These are phyloP conservation scores for Penicillium sp. DNA, from an alignment of 2,329 filamentous ascomycete genomes.

Conservation along the genomic window DNA sequence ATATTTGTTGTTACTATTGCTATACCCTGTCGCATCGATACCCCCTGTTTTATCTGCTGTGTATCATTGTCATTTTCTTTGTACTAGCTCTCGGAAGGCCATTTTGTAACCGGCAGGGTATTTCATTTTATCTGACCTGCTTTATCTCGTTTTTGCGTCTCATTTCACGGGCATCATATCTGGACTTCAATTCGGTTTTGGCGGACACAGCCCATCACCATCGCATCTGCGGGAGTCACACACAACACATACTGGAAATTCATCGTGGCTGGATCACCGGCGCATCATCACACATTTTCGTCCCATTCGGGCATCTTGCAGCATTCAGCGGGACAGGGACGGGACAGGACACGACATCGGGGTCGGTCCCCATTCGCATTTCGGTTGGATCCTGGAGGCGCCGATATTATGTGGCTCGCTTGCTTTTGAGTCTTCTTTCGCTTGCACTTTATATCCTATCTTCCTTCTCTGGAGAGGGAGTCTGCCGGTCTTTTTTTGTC, in stretches of 20 bases:
- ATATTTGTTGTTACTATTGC: conserved; percentile 18
- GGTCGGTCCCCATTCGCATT: conserved; percentile 12
- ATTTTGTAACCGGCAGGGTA: conserved; percentile 9
- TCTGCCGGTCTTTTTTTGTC: not conserved
- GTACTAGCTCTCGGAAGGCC: not conserved
- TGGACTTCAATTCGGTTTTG: conserved; percentile 7
- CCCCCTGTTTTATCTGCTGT: conserved; percentile 12
- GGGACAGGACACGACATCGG: conserved; percentile 1
- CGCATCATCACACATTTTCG: conserved; percentile 10
- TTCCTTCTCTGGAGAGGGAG: not conserved
- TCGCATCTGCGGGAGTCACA: conserved; percentile 27
- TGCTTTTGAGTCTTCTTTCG: conserved; percentile 5
- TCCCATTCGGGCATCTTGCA: conserved; percentile 9
- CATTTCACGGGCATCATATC: conserved; percentile 4
- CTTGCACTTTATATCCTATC: not conserved
- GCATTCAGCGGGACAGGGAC: conserved; percentile 7
- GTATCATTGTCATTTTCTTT: conserved; percentile 2
- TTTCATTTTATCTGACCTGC: conserved; percentile 5
- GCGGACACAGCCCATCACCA: conserved; percentile 11
- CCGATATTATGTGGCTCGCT: conserved; percentile 1
- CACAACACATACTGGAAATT: conserved; percentile 9
- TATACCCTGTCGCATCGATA: conserved; percentile 24
- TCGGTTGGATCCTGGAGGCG: conserved; percentile 11
- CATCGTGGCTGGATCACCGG: conserved; percentile 25
- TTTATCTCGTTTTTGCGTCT: conserved; percentile 4